These are phyloP conservation scores for Serpula lacrymans DNA, from an alignment of 768 basidiomycete species.

Conservation along the genomic window DNA sequence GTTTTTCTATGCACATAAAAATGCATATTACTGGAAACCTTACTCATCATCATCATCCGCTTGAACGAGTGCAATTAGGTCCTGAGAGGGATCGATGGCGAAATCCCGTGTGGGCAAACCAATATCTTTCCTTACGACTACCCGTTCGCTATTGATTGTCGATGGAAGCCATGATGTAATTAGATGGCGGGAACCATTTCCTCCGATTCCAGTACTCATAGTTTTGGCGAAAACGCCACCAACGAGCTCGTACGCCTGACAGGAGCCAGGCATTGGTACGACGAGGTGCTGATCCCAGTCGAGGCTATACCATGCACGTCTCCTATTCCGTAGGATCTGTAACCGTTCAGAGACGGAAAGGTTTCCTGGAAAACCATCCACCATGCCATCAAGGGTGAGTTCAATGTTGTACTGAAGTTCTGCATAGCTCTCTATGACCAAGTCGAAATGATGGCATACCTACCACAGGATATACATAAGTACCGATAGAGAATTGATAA, in stretches of 20 bases:
- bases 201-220: conserved; percentile 10
- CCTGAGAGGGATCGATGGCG: conserved; percentile 65
- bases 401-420: conserved; percentile 38
- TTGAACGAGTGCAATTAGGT: conserved; percentile 46
- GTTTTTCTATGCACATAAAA: conserved; percentile 5
- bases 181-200: conserved; percentile 23
- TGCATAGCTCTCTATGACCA: conserved; percentile 20
- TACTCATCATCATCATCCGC: conserved; percentile 13
- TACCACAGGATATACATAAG: conserved; percentile 1
- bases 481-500: neutral
- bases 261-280: conserved; percentile 32
- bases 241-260: conserved; percentile 59
- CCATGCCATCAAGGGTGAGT: conserved; percentile 36
- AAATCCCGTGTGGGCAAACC: conserved; percentile 49
- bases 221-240: conserved; percentile 54
- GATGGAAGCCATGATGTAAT: conserved; percentile 19
- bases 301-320: conserved; percentile 33
- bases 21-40: conserved; percentile 8
- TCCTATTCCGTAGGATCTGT: conserved; percentile 28
- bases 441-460: conserved; percentile 19
- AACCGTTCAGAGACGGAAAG: conserved; percentile 30
- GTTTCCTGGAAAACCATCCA: conserved; percentile 11
- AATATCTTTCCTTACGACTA: conserved; percentile 31
- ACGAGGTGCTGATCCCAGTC: conserved; percentile 19
- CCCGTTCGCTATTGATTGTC: conserved; percentile 3